Base-by-base conservation (phyloP, 2,329 filamentous ascomycete species). In the Trichoderma sp. region DNA sequence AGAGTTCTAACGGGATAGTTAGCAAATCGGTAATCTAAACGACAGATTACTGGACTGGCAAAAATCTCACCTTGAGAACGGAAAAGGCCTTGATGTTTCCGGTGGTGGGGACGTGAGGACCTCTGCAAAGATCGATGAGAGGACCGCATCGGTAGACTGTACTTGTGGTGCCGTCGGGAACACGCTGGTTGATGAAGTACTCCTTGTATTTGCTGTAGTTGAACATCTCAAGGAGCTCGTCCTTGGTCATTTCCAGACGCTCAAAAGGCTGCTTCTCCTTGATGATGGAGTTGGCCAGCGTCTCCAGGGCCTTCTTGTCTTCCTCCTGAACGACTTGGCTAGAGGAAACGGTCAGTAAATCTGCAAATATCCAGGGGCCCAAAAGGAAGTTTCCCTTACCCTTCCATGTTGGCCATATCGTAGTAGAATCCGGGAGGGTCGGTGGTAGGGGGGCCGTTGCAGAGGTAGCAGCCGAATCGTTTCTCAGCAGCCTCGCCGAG, bases 141-240 rank as follows among this genome's bases (percentile, higher is more conserved):
- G 94, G 94, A 72, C 96, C 96, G 79, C 94, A 97, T 74, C 94
- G 91, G 83, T 98, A 99, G 53, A 98, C 95, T 11, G 96, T 98
- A 80, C 94, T 97, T 80, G 88, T 93, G 71, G 94, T 95, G 76
- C 94, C 94, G 76, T 97, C 94, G 51, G 91, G 86, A 73, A 98
- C 81, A 60, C 81, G 80, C 76, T 83, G 81, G 76, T 81, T 92
- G 84, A 99, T 98, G 82, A 98, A 97, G 82, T 98, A 93, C 81
- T 97, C 91, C 89, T 99, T 98, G 87, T 97, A 98, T 82, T 96
- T 96, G 88, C 97, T 98, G 87, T 97, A 97, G 77, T 91, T 90
- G 86, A 98, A 98, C 83, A 98, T 97, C 81, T 97, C 94, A 67
- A 96, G 89, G 65, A 98, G 87, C 76, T 98, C 91, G 70, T 95